Percentiles rank a stretch among this genome's conserved stretches.
Evolutionary conservation across 306 rosid genomes (phyloP).

Genomic region (Mucuna pruriens): DNA sequence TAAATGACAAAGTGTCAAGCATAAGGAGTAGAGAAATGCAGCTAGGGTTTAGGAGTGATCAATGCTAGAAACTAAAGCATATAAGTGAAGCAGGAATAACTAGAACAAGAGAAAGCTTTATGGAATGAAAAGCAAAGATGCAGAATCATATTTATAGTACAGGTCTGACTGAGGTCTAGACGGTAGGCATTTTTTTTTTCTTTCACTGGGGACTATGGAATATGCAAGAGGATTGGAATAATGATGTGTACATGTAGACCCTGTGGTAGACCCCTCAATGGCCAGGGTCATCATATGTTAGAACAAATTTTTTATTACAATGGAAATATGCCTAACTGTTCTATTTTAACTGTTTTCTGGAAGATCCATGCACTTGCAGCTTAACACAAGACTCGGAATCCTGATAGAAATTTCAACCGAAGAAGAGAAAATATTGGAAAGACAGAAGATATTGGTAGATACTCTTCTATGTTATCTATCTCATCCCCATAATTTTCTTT

Average conservation of each 20-base stretch:
- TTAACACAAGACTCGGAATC: background rate
- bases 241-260: constrained; percentile 47
- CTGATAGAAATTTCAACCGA: background rate
- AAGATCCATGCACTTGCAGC: constrained; percentile 33
- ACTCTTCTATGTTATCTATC: background rate
- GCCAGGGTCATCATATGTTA: constrained; percentile 8
- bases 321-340: constrained; percentile 45
- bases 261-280: constrained; percentile 36
- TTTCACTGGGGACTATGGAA: constrained; percentile 39
- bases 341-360: background rate
- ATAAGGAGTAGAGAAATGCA: constrained; percentile 20
- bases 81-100: constrained; percentile 10
- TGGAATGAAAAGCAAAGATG: constrained; percentile 40
- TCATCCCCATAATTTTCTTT: background rate
- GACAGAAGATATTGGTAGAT: background rate
- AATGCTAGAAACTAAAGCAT: constrained; percentile 23
- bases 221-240: constrained; percentile 38
- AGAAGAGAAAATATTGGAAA: background rate
- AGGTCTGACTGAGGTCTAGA: constrained; percentile 26
- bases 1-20: constrained; percentile 6
- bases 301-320: constrained; percentile 20
- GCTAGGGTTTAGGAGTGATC: background rate
- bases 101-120: constrained; percentile 7
- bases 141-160: constrained; percentile 60
- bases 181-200: constrained; percentile 33